Evolutionary conservation across 352 stramenopile species (phyloP).

Genomic region (Elongisporangium senticosum): DNA sequence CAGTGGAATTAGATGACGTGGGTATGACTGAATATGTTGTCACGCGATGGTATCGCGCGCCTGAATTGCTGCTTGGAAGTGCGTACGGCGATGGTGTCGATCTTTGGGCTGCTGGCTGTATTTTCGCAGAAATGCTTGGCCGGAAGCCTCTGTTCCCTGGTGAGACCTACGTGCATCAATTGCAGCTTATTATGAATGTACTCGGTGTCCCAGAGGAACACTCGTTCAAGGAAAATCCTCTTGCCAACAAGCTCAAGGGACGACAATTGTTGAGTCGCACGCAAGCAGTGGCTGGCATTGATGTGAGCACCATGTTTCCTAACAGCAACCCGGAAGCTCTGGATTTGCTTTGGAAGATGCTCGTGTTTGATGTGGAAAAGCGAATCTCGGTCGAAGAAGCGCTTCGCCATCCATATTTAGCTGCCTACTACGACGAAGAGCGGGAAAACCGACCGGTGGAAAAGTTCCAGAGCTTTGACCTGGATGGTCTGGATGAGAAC

Average conservation of each 20-base stretch:
- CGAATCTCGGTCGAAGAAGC: constrained; percentile 95
- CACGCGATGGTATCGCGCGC: constrained; percentile 85
- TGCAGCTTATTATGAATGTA: constrained; percentile 89
- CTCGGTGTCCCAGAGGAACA: constrained; percentile 81
- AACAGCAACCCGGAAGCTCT: constrained; percentile 82
- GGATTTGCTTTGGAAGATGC: constrained; percentile 85
- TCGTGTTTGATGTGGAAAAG: constrained; percentile 92
- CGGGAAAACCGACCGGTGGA: constrained; percentile 62
- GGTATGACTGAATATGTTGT: constrained; percentile 92
- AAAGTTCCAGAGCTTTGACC: constrained; percentile 79
- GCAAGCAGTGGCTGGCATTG: constrained; percentile 73
- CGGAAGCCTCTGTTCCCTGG: constrained; percentile 83
- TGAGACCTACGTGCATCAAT: constrained; percentile 83
- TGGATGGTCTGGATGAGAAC: constrained; percentile 75
- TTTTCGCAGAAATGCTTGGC: constrained; percentile 85
- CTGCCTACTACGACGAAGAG: constrained; percentile 80
- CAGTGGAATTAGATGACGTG: constrained; percentile 77
- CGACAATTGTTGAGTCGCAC: constrained; percentile 79
- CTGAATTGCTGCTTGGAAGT: constrained; percentile 80
- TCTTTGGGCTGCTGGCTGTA: constrained; percentile 82
- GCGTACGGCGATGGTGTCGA: constrained; percentile 82
- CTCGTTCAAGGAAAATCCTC: constrained; percentile 85
- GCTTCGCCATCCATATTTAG: constrained; percentile 95
- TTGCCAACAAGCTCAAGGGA: constrained; percentile 85
- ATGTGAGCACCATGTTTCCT: constrained; percentile 77